Base-by-base conservation (phyloP, 768 basidiomycete genomes). In the Pleurotus djamor region DNA sequence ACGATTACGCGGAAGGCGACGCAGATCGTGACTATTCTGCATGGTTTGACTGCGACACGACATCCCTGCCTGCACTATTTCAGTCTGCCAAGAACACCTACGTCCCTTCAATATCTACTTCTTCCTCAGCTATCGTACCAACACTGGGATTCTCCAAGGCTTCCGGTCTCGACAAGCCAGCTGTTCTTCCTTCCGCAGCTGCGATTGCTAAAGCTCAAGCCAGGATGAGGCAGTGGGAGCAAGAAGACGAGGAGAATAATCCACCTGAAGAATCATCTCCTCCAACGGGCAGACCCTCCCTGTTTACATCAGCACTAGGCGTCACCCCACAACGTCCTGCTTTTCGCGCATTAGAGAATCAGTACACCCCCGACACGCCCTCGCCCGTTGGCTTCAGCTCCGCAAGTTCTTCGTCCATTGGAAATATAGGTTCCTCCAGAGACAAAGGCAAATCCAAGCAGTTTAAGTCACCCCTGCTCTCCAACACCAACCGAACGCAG, bases 171-270 rank as follows among this genome's bases (percentile, higher is more conserved):
- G 62, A 62, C 60, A 74, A 64, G 56, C 71, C 75, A 17, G 68
- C 69, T 2, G 69, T 76, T 8, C 65, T 85, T 16, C 87, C 87
- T 1, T 88, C 87, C 4, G 74, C 72, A 35, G 72, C 72, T 21
- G 84, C 88, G 1, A 67, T 88, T 6, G 80, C 76, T 6, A 79
- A 78, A 63, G 88, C 87, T 1, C 71, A 80, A 69, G 79, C 79
- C 45, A 82, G 76, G 62, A 73, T 86, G 66, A 73, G 71, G 32
- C 70, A 68, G 32, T 86, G 83, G 84, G 69, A 76, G 38, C 72
- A 76, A 45, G 76, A 78, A n/a, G 70, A 72, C 9, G 34, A 8
- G 14, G 60, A 43, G 35, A 48, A 36, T 28, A 45, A 12, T 10
- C 32, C 21, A 12, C 54, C 41, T 21, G 12, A 17, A 4, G 35